Evolutionary conservation across 345 rosid genomes (phyloP).

Genomic region (Gossypium herbaceum): DNA sequence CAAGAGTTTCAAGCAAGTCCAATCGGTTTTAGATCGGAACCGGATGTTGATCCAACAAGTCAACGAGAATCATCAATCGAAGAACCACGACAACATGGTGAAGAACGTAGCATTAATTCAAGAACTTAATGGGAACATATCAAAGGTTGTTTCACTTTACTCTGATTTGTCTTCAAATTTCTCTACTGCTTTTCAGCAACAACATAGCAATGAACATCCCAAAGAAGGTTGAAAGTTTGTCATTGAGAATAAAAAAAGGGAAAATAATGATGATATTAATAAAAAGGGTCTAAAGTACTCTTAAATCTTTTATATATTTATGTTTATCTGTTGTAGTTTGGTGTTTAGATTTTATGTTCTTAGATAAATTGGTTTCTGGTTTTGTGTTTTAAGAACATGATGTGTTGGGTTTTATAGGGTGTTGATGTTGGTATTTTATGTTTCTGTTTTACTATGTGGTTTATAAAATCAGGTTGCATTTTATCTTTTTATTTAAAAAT

Average conservation of each 20-base stretch:
- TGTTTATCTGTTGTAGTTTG: background rate
- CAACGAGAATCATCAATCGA: conserved; percentile 85
- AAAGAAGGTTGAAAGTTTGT: conserved; percentile 14
- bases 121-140: conserved; percentile 79
- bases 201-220: background rate
- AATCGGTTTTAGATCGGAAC: conserved; percentile 81
- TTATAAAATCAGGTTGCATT: too few relatives aligned
- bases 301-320: background rate
- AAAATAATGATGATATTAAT: too few relatives aligned
- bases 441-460: too few relatives aligned
- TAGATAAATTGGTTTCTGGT: background rate
- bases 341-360: background rate
- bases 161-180: conserved; percentile 56
- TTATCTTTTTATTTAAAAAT: too few relatives aligned
- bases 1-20: conserved; percentile 58
- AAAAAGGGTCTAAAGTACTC: background rate
- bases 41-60: conserved; percentile 74
- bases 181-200: conserved; percentile 35
- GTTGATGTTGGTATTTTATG: too few relatives aligned
- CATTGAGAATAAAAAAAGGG: background rate
- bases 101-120: conserved; percentile 88
- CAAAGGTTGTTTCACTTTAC: conserved; percentile 74
- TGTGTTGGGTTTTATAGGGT: too few relatives aligned
- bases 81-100: conserved; percentile 69
- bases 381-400: background rate